Base-by-base conservation (phyloP, 2,329 filamentous ascomycete species). In the Drechmeria coniospora region DNA sequence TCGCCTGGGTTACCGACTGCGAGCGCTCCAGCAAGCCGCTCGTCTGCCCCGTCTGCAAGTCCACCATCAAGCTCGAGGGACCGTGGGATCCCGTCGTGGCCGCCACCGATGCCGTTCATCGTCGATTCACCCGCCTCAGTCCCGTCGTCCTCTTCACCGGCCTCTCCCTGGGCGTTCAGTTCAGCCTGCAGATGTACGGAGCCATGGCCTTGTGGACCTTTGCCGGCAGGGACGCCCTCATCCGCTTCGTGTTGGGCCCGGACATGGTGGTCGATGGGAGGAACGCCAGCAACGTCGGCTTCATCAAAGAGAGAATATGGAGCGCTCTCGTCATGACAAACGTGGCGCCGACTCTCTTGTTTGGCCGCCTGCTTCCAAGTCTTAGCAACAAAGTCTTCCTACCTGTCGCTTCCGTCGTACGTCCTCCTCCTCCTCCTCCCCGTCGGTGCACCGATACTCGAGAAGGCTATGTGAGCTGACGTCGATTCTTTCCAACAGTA, bases 1-100 rank as follows among this genome's bases (percentile, higher is more conserved):
- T 95, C 21, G 79, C 83, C 43, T 98, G 86, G 86, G 78, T 95
- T 12, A 78, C 81, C n/a, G 83, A 93, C 46, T 71, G 83, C 46
- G 84, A 94, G 54, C 66, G 53, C 33, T 52, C 67, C 46, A 49
- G 61, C 49, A 70, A 72, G 30, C 74, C 74, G 35, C 72, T 94
- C 36, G 59, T 70, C 29, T 98, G 90, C 47, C 87, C 87, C 3
- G 80, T 92, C 36, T 98, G 90, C 65, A 90, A 92, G 50, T 68
- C 74, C 2, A 67, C 73, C 38, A 92, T 95, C 42, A 59, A 68
- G 28, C 62, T 95, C 16, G 68, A 77, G 27, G 74, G 86, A 26
- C 79, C 80, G 10, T 70, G 66, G 43, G 84, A 86, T 44, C 59
- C 70, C 14, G 53, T 90, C 14, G 72, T 95, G 16, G 68, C 77